Base-by-base conservation (phyloP, 208 protist genomes). In the Endotrypanum monterogeii region DNA sequence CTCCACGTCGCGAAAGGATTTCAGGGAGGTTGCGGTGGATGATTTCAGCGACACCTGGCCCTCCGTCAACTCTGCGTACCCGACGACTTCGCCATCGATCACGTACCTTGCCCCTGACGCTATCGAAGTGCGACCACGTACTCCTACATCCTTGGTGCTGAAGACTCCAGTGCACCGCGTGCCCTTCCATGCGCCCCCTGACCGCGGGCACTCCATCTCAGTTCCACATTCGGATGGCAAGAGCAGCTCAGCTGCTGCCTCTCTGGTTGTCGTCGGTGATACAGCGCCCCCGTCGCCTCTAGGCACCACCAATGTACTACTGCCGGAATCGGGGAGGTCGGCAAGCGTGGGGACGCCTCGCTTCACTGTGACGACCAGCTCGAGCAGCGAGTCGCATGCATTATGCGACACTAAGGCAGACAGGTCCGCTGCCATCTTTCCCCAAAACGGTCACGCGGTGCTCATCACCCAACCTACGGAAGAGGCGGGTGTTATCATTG, bases 291-390 rank as follows among this genome's bases (percentile, higher is more conserved):
- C 62, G 37, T 67, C 62, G 37, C 62, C 23, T 25, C 14, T 41
- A 14, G 41, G 20, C 62, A 52, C 25, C 23, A 35, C n/a, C 25
- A 25, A 67, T 41, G 41, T 52, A n/a, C 11, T 44, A 23, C 30
- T 67, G 25, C 62, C 52, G 4, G 62, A 67, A 25, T 25, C 62
- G n/a, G 62, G n/a, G 62, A 66, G 44, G 60, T 4, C 50, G 37
- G 25, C 11, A 44, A 18, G 41, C 58, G 28, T 8, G 35, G 25
- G 32, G 5, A 25, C 58, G 30, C 30, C 6, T 46, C 2, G 5
- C 16, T 2, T 46, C 35, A 18, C 58, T 20, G 58, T 18, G 58
- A 14, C 58, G 7, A 35, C 12, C 44, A 35, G 4, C 4, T 63
- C 35, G 2, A 7, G n/a, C 35, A 41, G 30, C 20, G 35, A 23